Evolutionary conservation across 768 basidiomycete species (phyloP).

Genomic region (Rhizopogon salebrosus): DNA sequence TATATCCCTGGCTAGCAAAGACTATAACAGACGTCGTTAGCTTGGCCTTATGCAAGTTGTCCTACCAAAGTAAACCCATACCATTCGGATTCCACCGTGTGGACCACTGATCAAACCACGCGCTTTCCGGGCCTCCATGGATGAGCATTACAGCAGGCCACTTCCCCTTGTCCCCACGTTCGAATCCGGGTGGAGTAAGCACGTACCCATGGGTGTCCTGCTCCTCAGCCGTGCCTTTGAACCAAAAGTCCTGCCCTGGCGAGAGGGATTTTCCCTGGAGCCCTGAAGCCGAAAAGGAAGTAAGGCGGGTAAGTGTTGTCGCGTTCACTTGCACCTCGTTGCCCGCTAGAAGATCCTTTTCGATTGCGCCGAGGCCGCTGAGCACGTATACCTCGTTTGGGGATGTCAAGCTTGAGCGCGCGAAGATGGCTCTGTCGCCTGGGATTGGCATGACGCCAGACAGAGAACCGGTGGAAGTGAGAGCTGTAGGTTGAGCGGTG

Average conservation of each 20-base stretch:
- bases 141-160: conserved; percentile 81
- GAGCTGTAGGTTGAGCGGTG: conserved; percentile 44
- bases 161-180: conserved; percentile 57
- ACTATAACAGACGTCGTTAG: conserved; percentile 31
- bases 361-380: conserved; percentile 38
- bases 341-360: conserved; percentile 32
- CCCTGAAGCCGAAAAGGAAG: conserved; percentile 53
- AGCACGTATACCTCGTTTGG: conserved; percentile 80
- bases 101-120: conserved; percentile 90
- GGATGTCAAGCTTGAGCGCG: conserved; percentile 65
- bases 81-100: conserved; percentile 91
- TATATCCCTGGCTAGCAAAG: conserved; percentile 86
- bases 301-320: conserved; percentile 49
- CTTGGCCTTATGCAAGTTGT: background rate
- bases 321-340: conserved; percentile 20
- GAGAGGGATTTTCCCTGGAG: conserved; percentile 55
- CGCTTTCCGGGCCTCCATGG: conserved; percentile 79
- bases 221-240: conserved; percentile 68
- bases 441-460: conserved; percentile 60
- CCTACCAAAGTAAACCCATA: conserved; percentile 19
- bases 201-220: conserved; percentile 81
- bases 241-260: conserved; percentile 81
- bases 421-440: conserved; percentile 61
- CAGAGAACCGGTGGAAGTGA: conserved; percentile 55
- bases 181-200: conserved; percentile 76